Base-by-base conservation (phyloP, 331 rosid species). In the Stylosanthes scabra region DNA sequence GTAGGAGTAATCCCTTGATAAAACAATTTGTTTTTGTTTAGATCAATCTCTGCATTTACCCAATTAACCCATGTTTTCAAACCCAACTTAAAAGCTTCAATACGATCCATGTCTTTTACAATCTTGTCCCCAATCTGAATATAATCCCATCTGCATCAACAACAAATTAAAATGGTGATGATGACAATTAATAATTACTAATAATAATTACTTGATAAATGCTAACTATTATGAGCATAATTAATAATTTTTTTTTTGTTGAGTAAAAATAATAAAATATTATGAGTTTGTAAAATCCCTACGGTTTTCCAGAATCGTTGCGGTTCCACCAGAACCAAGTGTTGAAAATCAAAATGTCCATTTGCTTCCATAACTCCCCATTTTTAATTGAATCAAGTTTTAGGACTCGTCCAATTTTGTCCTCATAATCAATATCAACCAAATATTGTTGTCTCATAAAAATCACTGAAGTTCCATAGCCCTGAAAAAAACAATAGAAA, bases 271-370 rank as follows among this genome's bases (percentile, higher is more conserved):
- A 34, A 34, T 4, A 34, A 34, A 4, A 34, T 3, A 34, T 34
- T 34, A 15, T 41, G 62, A 2, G 47, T 66, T 54, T n/a, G 29
- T 28, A 37, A 57, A 77, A 68, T 8, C 49, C 85, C 0, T 84
- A 90, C 96, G 88, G 90, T 81, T 86, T 86, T 28, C 37, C 60
- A 13, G 87, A 69, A 63, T 83, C 88, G 9, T 63, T 83, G 11
- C 91, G 89, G 69, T 83, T 81, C 96, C 96, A 90, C 96, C 96
- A 88, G 9, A 84, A 91, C 93, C 91, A 90, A 59, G 90, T 84
- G 76, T 88, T 88, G 81, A 90, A 90, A 63, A 90, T 74, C 72
- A 90, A 40, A 72, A 88, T 66, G 47, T 88, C 93, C 80, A 86
- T 86, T 0, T 85, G 45, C 72, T 86, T 85, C 96, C 93, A 88